Evolutionary conservation across 768 basidiomycete genomes (phyloP).

Genomic region (Vararia minispora): DNA sequence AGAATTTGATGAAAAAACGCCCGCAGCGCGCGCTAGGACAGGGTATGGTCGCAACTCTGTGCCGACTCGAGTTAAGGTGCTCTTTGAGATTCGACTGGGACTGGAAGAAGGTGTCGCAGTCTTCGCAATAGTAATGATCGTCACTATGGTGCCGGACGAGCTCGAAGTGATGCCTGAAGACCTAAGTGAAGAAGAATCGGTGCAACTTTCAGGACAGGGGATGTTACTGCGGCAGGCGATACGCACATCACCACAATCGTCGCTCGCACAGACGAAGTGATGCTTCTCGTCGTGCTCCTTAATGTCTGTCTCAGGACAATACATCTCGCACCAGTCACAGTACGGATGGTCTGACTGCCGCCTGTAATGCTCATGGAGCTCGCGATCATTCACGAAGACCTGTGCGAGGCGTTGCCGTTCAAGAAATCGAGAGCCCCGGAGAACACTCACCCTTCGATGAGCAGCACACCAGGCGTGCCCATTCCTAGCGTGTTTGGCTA

Average conservation of each 20-base stretch:
- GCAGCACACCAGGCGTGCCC: too few species aligned
- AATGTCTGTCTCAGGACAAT: slow-evolving; percentile 1
- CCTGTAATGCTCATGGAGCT: slow-evolving; percentile 37
- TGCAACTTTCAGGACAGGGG: neutral
- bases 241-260: too few species aligned
- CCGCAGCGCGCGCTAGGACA: slow-evolving; percentile 34
- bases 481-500: too few species aligned
- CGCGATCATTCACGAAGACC: slow-evolving; percentile 28
- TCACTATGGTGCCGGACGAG: slow-evolving; percentile 10
- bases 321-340: slow-evolving; percentile 3
- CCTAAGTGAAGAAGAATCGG: too few species aligned
- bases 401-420: too few species aligned
- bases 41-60: slow-evolving; percentile 27
- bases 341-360: slow-evolving; percentile 20
- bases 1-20: slow-evolving; percentile 34
- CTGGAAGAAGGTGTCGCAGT: slow-evolving; percentile 33
- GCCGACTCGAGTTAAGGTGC: slow-evolving; percentile 45
- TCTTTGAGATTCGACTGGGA: slow-evolving; percentile 27
- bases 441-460: too few species aligned
- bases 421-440: too few species aligned
- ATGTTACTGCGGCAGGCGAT: neutral
- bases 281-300: slow-evolving; percentile 1
- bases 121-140: slow-evolving; percentile 28
- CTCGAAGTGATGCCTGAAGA: neutral
- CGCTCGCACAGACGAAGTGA: slow-evolving; percentile 7